These are phyloP conservation scores for Apiospora malaysiana DNA, from an alignment of 2,329 filamentous ascomycete genomes.

Conservation along the genomic window DNA sequence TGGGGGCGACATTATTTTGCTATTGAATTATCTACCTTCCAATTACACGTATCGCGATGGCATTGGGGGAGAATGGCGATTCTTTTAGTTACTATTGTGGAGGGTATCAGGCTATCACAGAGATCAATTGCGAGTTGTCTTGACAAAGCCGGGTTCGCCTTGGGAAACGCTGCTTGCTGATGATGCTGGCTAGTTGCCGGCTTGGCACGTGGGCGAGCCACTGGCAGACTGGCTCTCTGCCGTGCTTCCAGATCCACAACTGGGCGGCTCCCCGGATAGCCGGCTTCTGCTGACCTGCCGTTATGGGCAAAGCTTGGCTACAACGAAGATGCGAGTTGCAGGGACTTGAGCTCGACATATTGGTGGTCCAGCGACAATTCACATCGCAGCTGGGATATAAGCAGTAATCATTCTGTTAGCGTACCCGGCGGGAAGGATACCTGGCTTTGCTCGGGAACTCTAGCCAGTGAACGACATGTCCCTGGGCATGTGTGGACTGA, in stretches of 20 bases:
- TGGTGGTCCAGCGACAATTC: not conserved
- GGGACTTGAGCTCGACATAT: not conserved
- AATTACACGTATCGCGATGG: not conserved
- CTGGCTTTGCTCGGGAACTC: not conserved
- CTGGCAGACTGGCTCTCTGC: not conserved
- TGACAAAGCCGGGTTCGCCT: not conserved
- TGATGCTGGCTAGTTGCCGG: not conserved
- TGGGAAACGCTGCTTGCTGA: not conserved
- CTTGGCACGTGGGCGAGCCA: conserved; percentile 8
- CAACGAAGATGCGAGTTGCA: not conserved
- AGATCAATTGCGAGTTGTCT: not conserved
- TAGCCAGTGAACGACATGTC: not conserved
- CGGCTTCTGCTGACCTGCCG: conserved; percentile 11
- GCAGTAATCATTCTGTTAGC: not conserved
- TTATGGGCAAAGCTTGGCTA: conserved; percentile 12
- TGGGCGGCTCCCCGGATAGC: not conserved
- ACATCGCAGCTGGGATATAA: not conserved
- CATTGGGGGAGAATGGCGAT: not conserved
- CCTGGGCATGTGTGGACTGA: not conserved
- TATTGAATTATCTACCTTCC: not conserved
- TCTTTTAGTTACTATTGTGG: too few relatives aligned
- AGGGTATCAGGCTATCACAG: not conserved
- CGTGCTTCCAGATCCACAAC: not conserved
- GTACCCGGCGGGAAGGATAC: not conserved
- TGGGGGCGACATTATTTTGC: not conserved